Percentiles rank a stretch among this genome's conserved stretches.
Conservation (phyloP, 176 grass and related monocot species). For the Eremochloa ophiuroides region DNA sequence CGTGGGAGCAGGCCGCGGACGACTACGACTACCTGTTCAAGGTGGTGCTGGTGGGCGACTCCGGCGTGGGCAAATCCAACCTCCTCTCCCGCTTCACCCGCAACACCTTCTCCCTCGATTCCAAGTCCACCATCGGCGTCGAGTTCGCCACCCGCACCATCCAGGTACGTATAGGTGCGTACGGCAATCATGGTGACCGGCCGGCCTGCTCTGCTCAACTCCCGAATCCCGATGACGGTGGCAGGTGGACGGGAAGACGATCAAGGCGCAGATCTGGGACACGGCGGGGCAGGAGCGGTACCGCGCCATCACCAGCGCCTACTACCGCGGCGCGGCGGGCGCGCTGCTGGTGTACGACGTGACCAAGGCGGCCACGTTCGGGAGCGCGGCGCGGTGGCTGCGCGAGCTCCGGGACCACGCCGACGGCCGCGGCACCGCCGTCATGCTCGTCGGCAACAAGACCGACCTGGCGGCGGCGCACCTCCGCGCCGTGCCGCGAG, state of each 20-base stretch:
- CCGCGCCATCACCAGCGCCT: slow-evolving; percentile 73
- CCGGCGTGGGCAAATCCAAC: slow-evolving; percentile 89
- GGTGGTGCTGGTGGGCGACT: slow-evolving; percentile 82
- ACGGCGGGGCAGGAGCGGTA: slow-evolving; percentile 75
- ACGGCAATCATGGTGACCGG: too few species aligned
- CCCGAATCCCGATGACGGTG: too few species aligned
- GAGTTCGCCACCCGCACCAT: slow-evolving; percentile 81
- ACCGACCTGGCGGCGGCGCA: slow-evolving; percentile 42
- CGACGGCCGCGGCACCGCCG: slow-evolving; percentile 47
- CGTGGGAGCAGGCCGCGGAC: slow-evolving; percentile 59
- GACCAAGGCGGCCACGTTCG: slow-evolving; percentile 58
- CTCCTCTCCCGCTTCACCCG: slow-evolving; percentile 83
- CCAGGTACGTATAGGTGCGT: too few species aligned
- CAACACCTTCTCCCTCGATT: slow-evolving; percentile 82
- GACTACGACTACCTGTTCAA: slow-evolving; percentile 96
- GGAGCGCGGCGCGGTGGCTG: slow-evolving; percentile 65
- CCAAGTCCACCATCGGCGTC: slow-evolving; percentile 93
- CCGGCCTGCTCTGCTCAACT: neutral
- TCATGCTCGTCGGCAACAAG: slow-evolving; percentile 86
- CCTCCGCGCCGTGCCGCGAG: slow-evolving; percentile 51
- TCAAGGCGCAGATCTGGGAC: slow-evolving; percentile 82
- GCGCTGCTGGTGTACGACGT: slow-evolving; percentile 80
- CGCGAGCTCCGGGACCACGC: slow-evolving; percentile 71
- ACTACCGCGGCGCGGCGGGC: slow-evolving; percentile 73
- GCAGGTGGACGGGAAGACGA: slow-evolving; percentile 64